Evolutionary conservation across 108 stramenopile genomes (phyloP), one percentile per base, ranked within the genome.

Genomic region (Nitzschia sp.): DNA sequence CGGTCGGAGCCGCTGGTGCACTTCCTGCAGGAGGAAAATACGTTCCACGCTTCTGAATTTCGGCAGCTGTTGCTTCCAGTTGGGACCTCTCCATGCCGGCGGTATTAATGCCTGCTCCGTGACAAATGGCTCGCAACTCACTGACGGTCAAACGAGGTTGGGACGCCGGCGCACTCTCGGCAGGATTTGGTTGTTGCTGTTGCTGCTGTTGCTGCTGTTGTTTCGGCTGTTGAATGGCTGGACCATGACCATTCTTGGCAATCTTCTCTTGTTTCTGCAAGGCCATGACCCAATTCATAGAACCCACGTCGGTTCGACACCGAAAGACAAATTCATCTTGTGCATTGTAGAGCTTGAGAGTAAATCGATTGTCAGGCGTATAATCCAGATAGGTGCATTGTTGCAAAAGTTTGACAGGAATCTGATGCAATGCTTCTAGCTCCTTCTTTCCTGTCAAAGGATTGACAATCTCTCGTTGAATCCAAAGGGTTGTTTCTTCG

Each of bases 401-500:
- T 53, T 89, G 75, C 51, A 94, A 51, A 79, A 87, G 80, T 61
- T 88, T 86, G 73, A 94, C 82, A 2, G 92, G 92, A 20, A 94
- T 87, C 72, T 87, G 86, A 81, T 91, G 88, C 75, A 94, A 80
- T 0, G 88, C 89, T 64, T 91, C 92, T 44, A 94, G 64, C 34
- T 81, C 88, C 10, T 72, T 83, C 63, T 83, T 82, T 2, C 81
- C 83, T 3, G 80, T 80, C 2, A 21, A 15, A 39, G 76, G 59
- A 65, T 92, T 79, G 11, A 75, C 24, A 7, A 62, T 52, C 70
- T 94, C 86, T n/a, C 92, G 80, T 83, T 94, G 89, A 78, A 94
- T 91, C 92, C 92, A 94, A 17, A 94, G 75, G 24, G 89, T 94
- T 3, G 89, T 89, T 71, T 91, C 89, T 70, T 94, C 88, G 38